Conservation (phyloP, 2,329 filamentous ascomycete species). For the Thelonectria discophora region DNA sequence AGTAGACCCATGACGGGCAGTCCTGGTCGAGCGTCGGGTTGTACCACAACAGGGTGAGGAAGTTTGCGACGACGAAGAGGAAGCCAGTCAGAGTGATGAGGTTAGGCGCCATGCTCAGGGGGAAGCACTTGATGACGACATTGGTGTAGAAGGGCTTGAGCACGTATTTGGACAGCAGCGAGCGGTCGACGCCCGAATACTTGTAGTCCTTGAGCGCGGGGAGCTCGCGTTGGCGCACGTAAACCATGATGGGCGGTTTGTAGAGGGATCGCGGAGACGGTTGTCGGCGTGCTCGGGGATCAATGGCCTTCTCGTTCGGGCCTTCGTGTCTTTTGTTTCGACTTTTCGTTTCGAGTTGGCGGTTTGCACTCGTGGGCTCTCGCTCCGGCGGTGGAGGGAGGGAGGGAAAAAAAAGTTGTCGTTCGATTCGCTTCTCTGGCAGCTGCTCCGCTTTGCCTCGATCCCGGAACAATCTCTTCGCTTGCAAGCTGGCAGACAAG, state of each 20-base stretch:
- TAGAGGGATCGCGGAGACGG: not conserved
- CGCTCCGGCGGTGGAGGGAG: slow-evolving; percentile 16
- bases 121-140: slow-evolving; percentile 92
- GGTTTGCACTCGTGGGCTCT: not conserved
- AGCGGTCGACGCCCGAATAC: slow-evolving; percentile 92
- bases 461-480: slow-evolving; percentile 17
- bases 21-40: slow-evolving; percentile 93
- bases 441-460: slow-evolving; percentile 28
- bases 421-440: slow-evolving; percentile 22
- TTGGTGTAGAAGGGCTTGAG: slow-evolving; percentile 98
- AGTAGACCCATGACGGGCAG: slow-evolving; percentile 95
- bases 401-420: slow-evolving; percentile 11
- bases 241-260: slow-evolving; percentile 73
- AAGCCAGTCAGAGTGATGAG: slow-evolving; percentile 92
- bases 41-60: slow-evolving; percentile 94
- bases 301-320: not conserved
- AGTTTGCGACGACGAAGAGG: slow-evolving; percentile 86
- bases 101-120: slow-evolving; percentile 91
- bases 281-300: not conserved
- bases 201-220: slow-evolving; percentile 93
- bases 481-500: slow-evolving; percentile 4
- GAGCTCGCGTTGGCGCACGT: slow-evolving; percentile 91
- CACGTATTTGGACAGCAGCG: slow-evolving; percentile 88
- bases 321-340: not conserved
- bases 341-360: not conserved